phyloP scores from a whole-genome alignment of 495 filamentous ascomycete genomes.

The Bryoglossum gracile region DNA sequence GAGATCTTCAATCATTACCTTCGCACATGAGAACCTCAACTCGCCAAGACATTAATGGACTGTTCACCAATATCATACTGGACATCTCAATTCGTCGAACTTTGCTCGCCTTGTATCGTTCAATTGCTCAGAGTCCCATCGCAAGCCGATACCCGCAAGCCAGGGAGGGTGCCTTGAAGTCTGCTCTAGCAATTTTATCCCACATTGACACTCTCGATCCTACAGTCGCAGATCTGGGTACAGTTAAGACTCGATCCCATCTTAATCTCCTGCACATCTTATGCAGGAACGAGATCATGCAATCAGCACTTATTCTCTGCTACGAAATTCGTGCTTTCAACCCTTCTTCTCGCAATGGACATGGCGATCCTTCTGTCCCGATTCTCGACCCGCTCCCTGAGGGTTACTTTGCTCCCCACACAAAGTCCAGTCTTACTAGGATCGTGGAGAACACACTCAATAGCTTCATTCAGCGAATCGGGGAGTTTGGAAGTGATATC shows the following conservation, averaged over 20 bases:
- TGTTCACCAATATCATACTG: conserved; percentile 16
- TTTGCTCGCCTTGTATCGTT: conserved; percentile 9
- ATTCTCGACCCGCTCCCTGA: not conserved
- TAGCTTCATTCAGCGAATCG: conserved; percentile 13
- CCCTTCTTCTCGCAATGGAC: not conserved
- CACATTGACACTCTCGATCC: conserved; percentile 22
- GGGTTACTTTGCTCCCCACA: conserved; percentile 4
- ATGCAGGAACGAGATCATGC: conserved; percentile 15
- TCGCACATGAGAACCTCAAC: not conserved
- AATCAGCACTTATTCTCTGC: conserved; percentile 19
- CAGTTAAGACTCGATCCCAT: conserved; percentile 11
- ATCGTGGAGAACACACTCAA: conserved; percentile 21
- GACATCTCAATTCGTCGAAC: conserved; percentile 15
- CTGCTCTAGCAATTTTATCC: conserved; percentile 10
- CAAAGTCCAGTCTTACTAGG: conserved; percentile 16
- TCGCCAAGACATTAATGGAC: conserved; percentile 1
- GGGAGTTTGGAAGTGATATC: conserved; percentile 21
- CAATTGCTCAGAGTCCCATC: not conserved
- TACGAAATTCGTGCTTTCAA: conserved; percentile 18
- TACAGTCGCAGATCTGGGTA: conserved; percentile 11
- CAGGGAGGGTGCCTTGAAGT: conserved; percentile 9
- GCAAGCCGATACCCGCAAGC: conserved; percentile 8
- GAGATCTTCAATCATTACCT: conserved; percentile 3
- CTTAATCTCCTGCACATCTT: conserved; percentile 22
- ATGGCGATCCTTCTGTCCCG: too few species aligned